Evolutionary conservation across 768 basidiomycete genomes (phyloP), one percentile per base, ranked within the genome.

Genomic region (Fomitopsis pulvina): DNA sequence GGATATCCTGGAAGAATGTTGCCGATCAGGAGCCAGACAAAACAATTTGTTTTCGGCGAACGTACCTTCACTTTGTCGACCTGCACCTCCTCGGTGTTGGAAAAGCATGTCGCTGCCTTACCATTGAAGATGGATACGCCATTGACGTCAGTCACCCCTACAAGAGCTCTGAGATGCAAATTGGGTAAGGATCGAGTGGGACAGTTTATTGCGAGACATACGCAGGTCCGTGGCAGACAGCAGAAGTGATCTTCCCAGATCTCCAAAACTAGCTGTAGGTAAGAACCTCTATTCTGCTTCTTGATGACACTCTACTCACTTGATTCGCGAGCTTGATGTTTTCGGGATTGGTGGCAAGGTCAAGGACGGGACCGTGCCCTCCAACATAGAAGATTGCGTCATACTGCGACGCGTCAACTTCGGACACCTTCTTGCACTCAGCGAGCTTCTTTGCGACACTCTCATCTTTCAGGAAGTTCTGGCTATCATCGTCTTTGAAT

Each of bases 181-280:
- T 30, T 4, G 22, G 25, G n/a, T 47, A 34, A 52, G 22, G 26
- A 28, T 34, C 10, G 11, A 11, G 24, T 43, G n/a, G n/a, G n/a
- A 16, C 39, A 39, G 47, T 21, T 8, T 22, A 27, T 11, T 43
- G 20, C 4, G n/a, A 22, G 4, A 71, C 79, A 61, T 56, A 84
- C 75, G 78, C 85, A 45, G 87, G 79, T 14, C 87, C 89, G 66
- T 91, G 89, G 71, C 89, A 91, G 22, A 92, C 87, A 2, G 85
- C 85, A 3, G 80, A 58, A 6, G 80, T 76, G 52, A 84, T 66
- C 68, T 87, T 90, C 40, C 79, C 81, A 9, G 74, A 63, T 46
- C 75, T 74, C 68, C 77, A 89, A 66, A 89, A 84, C 83, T 87
- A 49, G 34, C 4, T n/a, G 12, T 6, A 28, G 18, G 29, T 24